phyloP scores from a whole-genome alignment of 352 stramenopile species.

The Phytophthora kernoviae region DNA sequence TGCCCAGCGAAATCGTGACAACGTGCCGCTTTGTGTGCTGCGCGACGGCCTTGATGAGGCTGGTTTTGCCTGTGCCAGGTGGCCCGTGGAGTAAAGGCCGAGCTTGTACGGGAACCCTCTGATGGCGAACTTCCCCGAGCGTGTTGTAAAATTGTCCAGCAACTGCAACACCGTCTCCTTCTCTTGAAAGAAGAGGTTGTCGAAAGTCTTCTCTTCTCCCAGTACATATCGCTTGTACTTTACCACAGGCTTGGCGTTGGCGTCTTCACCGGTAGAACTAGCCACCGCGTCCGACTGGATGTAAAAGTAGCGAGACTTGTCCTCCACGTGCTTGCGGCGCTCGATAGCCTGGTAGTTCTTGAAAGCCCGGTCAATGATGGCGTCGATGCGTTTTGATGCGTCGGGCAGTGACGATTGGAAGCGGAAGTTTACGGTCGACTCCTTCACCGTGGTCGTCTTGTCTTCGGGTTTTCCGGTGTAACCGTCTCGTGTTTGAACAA shows the following conservation, averaged over 20 bases:
- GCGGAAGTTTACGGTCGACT: conserved; percentile 34
- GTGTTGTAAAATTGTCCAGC: conserved; percentile 71
- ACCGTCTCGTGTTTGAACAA: conserved; percentile 55
- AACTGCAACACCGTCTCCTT: conserved; percentile 73
- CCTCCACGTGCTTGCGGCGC: conserved; percentile 37
- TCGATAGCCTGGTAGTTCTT: conserved; percentile 42
- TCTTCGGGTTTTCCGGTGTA: conserved; percentile 25
- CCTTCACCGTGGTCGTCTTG: conserved; percentile 27
- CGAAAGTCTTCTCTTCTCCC: conserved; percentile 86
- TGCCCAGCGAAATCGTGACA: conserved; percentile 59
- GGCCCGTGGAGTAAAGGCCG: conserved; percentile 82
- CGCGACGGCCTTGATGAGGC: conserved; percentile 84
- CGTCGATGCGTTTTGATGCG: conserved; percentile 44
- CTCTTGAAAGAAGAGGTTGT: conserved; percentile 86
- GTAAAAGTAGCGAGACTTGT: conserved; percentile 59
- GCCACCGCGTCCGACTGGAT: conserved; percentile 26
- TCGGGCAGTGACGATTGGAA: conserved; percentile 34
- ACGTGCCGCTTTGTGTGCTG: conserved; percentile 72
- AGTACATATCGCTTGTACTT: conserved; percentile 78
- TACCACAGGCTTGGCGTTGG: conserved; percentile 14
- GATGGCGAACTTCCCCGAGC: conserved; percentile 83
- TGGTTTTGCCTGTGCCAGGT: conserved; percentile 88
- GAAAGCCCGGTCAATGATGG: conserved; percentile 43
- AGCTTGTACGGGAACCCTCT: conserved; percentile 88
- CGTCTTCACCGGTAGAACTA: conserved; percentile 7